Evolutionary conservation across 768 basidiomycete species (phyloP).

Genomic region (Saitozyma sp.): DNA sequence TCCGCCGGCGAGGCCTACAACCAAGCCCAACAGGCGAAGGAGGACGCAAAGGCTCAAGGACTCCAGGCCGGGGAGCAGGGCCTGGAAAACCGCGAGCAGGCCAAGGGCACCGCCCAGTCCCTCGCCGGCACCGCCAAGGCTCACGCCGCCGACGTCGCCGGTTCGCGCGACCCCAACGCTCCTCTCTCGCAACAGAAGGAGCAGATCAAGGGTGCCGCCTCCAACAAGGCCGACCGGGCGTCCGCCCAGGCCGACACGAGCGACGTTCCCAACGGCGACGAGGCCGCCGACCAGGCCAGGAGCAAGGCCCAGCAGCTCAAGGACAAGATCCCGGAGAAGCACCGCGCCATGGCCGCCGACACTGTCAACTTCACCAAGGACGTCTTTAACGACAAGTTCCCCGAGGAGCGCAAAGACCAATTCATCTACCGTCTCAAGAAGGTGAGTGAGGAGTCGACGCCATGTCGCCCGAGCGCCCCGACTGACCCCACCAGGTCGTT

Average conservation of each 20-base stretch:
- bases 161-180: slow-evolving; percentile 48
- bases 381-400: slow-evolving; percentile 81
- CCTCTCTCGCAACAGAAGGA: slow-evolving; percentile 40
- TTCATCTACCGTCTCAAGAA: slow-evolving; percentile 94
- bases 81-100: slow-evolving; percentile 9
- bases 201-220: slow-evolving; percentile 42
- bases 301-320: slow-evolving; percentile 54
- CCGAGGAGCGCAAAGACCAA: slow-evolving; percentile 82
- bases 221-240: slow-evolving; percentile 40
- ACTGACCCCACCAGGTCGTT: slow-evolving; percentile 53
- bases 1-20: slow-evolving; percentile 45
- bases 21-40: slow-evolving; percentile 36
- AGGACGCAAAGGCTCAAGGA: slow-evolving; percentile 32
- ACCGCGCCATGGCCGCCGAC: slow-evolving; percentile 62
- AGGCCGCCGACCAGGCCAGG: slow-evolving; percentile 39
- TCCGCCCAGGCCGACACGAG: slow-evolving; percentile 19
- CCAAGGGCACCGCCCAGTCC: slow-evolving; percentile 29
- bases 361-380: slow-evolving; percentile 64
- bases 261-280: slow-evolving; percentile 23
- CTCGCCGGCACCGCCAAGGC: slow-evolving; percentile 12
- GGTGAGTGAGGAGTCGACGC: slow-evolving; percentile 54
- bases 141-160: slow-evolving; percentile 45
- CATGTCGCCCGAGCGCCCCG: slow-evolving; percentile 4
- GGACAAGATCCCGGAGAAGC: slow-evolving; percentile 68
- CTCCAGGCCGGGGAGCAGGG: slow-evolving; percentile 26